These are phyloP conservation scores for Hsuehochloa calcarea DNA, from an alignment of 176 grass and related monocot genomes.

Conservation along the genomic window DNA sequence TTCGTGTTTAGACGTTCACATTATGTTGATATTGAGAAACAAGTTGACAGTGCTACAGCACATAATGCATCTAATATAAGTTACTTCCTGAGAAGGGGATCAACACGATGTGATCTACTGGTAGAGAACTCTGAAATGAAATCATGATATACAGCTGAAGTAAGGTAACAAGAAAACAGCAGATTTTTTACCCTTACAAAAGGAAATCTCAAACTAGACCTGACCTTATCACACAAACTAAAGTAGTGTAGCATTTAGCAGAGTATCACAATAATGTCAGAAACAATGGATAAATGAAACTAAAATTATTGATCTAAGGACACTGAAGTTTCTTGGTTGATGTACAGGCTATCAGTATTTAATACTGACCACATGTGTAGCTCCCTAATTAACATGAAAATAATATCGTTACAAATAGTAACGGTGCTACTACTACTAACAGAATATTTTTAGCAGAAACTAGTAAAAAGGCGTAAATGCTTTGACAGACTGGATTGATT, in stretches of 20 bases:
- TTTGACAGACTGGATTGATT: constrained; percentile 23
- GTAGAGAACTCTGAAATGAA: neutral
- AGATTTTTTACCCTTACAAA: neutral
- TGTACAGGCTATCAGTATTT: neutral
- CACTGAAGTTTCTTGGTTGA: neutral
- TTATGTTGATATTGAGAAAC: neutral
- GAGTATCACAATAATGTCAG: neutral
- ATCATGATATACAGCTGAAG: neutral
- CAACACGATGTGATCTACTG: neutral
- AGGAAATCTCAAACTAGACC: neutral
- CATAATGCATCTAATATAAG: neutral
- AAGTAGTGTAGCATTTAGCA: neutral
- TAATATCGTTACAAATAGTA: neutral
- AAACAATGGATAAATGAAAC: neutral
- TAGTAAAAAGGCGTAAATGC: neutral
- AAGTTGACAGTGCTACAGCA: neutral
- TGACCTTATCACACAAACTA: neutral
- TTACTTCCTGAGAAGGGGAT: constrained; percentile 17
- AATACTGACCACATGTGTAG: neutral
- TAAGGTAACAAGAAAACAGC: neutral
- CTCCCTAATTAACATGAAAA: neutral
- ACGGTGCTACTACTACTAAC: neutral
- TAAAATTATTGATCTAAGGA: neutral
- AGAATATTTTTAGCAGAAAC: constrained; percentile 4
- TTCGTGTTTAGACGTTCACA: neutral